phyloP scores from a whole-genome alignment of 1,284 basidiomycete genomes.

The Apiotrichum gamsii region DNA sequence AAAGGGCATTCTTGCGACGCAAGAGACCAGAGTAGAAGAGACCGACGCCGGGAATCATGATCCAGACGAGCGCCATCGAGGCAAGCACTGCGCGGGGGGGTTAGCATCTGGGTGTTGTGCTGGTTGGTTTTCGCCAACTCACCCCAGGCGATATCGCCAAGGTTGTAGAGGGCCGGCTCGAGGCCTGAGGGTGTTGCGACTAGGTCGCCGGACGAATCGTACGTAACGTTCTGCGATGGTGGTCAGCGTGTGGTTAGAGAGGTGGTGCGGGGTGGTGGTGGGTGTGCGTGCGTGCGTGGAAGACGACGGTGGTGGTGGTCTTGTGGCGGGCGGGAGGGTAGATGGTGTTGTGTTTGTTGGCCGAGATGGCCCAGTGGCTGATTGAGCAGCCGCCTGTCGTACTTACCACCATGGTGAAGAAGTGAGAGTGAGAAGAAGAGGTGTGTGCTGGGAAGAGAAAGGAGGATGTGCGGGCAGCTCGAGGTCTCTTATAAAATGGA shows the following conservation, averaged over 20 bases:
- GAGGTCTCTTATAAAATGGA: not conserved
- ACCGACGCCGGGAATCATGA: constrained; percentile 82
- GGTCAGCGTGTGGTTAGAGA: no score
- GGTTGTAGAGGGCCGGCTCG: constrained; percentile 47
- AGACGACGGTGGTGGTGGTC: not conserved
- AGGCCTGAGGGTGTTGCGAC: constrained; percentile 46
- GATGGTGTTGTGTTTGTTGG: not conserved
- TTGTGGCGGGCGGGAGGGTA: not conserved
- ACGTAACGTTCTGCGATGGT: constrained; percentile 36
- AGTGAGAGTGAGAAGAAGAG: not conserved
- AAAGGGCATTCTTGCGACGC: constrained; percentile 82
- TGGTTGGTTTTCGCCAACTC: no score
- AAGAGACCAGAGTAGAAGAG: constrained; percentile 76
- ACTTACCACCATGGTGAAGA: constrained; percentile 4
- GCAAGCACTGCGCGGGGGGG: constrained; percentile 49
- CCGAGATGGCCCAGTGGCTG: no score
- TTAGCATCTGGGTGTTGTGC: no score
- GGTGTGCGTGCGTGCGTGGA: not conserved
- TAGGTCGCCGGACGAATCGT: constrained; percentile 38
- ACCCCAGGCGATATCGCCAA: constrained; percentile 55
- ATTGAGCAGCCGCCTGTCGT: not conserved
- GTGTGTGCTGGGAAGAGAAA: not conserved
- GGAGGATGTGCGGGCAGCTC: not conserved
- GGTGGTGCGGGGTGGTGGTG: not conserved
- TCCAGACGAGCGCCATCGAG: constrained; percentile 64